Evolutionary conservation across 2,329 filamentous ascomycete species (phyloP), one percentile per base, ranked within the genome.

Genomic region (Aspergillus felis): DNA sequence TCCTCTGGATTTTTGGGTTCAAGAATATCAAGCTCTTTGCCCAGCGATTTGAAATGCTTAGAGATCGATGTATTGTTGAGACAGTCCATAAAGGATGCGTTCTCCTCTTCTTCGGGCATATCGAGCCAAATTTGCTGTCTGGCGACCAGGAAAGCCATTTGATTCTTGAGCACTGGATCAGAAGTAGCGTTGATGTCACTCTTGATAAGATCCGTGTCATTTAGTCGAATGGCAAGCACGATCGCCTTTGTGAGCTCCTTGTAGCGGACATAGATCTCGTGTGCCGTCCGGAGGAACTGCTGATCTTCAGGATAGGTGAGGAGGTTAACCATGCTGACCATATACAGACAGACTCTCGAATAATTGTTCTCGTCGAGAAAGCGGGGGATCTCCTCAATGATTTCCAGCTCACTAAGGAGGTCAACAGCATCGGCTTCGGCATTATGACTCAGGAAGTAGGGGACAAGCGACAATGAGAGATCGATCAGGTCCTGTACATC

Each of bases 261-360:
- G 81, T 97, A 96, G 66, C 90, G 84, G 67, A 92, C 88, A 79
- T 99, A 99, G 71, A 99, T 95, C 62, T 88, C 84, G 78, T 97
- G 94, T 50, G 93, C 92, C 7, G 93, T 96, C 63, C 87, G 88
- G 59, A 99, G 87, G 78, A 99, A 97, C 68, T 90, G 87, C 72
- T 97, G 91, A 76, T 99, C 97, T 76, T 99, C 94, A 47, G 94
- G 94, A 71, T 96, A 97, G 54, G 94, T 97, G 74, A 99, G 86
- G 22, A 99, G 85, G 71, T 94, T 96, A 65, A 99, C 94, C 90
- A 97, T 97, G 81, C 91, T 96, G 67, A 96, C 91, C 88, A 99
- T 96, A 79, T 99, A 99, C 65, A 99, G 79, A 73, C 94, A 97
- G 56, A 97, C 94, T 70, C 94, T 83, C 53, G 89, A 82, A 74